Conservation (phyloP, 257 asterid species). For the Solanum appendiculatum region DNA sequence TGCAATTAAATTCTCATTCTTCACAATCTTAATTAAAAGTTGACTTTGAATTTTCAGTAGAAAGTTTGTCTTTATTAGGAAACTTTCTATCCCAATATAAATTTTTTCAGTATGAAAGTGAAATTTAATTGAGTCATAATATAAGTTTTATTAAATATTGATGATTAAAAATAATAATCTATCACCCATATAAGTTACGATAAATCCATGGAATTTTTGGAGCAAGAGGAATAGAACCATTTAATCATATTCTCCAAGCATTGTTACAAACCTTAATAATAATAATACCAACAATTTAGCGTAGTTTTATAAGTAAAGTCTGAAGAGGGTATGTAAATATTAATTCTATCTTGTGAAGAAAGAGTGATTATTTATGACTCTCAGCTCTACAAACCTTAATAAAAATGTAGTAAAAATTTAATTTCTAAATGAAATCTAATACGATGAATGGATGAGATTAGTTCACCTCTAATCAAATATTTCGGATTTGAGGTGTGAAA, state of each 20-base stretch:
- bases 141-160: not conserved
- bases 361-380: too few relatives aligned
- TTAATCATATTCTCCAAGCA: not conserved
- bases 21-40: not conserved
- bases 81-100: not conserved
- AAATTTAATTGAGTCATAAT: not conserved
- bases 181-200: not conserved
- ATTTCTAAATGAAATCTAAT: not conserved
- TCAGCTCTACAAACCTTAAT: not conserved
- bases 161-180: not conserved
- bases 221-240: not conserved
- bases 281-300: too few relatives aligned
- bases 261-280: not conserved
- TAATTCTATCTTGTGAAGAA: too few relatives aligned
- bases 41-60: not conserved
- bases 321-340: too few relatives aligned
- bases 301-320: too few relatives aligned
- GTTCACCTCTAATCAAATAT: not conserved
- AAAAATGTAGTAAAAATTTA: not conserved
- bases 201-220: not conserved
- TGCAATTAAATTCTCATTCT: not conserved
- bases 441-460: not conserved
- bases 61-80: not conserved
- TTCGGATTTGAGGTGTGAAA: not conserved
- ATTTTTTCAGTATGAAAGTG: rapidly evolving